Conservation (phyloP, 148 eudicot genomes). For the Nepenthes gracilis region DNA sequence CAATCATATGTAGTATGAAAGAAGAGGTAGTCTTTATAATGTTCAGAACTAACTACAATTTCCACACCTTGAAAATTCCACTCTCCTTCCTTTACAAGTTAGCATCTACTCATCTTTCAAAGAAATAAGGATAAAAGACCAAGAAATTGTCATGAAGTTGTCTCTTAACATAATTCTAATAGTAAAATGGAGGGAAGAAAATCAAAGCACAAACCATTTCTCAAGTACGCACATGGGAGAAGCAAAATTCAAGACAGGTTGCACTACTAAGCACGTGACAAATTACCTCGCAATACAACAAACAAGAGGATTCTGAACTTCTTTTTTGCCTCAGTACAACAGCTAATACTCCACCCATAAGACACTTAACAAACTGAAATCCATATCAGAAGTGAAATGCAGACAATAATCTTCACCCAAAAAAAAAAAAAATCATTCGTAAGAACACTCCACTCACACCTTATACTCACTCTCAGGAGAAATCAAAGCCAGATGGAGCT, state of each 20-base stretch:
- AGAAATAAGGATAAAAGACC: no score
- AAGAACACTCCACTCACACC: slow-evolving; percentile 51
- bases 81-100: background rate
- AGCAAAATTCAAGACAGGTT: slow-evolving; percentile 83
- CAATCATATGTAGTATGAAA: no score
- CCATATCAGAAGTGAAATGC: slow-evolving; percentile 11
- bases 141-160: background rate
- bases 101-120: background rate
- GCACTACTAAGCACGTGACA: slow-evolving; percentile 79
- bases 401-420: slow-evolving; percentile 5
- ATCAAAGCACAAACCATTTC: background rate
- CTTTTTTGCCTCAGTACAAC: slow-evolving; percentile 70
- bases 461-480: slow-evolving; percentile 96
- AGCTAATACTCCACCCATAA: slow-evolving; percentile 69
- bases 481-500: slow-evolving; percentile 91
- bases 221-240: slow-evolving; percentile 66
- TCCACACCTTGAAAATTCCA: no score
- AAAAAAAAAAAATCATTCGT: slow-evolving; percentile 10
- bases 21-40: no score
- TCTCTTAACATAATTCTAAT: background rate
- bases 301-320: slow-evolving; percentile 86
- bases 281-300: slow-evolving; percentile 88
- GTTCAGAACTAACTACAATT: no score
- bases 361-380: slow-evolving; percentile 68
- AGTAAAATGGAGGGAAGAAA: background rate